Base-by-base conservation (phyloP, 1,284 basidiomycete species). In the Pseudozyma tsukubaensis region DNA sequence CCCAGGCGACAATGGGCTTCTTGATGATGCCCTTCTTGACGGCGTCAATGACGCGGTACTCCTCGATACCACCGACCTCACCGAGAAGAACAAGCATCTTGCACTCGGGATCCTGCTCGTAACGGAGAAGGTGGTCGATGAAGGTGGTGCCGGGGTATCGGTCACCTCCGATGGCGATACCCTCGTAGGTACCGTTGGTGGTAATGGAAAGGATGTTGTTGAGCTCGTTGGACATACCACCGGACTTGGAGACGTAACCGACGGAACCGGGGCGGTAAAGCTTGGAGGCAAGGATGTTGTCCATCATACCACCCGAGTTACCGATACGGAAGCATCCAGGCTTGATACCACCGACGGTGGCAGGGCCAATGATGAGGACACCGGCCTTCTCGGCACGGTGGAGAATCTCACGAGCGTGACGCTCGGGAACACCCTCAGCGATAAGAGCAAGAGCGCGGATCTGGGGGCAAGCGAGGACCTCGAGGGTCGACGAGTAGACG, bases 231-330 rank as follows among this genome's bases (percentile, higher is more conserved):
- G 96, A 99, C 97, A 99, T 99, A 86, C 97, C 96, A 79, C 96
- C 96, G 13, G 96, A 98, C 88, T 99, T 99, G 87, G 94, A 97
- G 85, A 99, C 96, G 87, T 98, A 98, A 84, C 94, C 96, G 81
- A 99, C 93, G 21, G 94, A 95, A 69, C 96, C 97, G 49, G 95
- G 88, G 83, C 95, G 94, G 90, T 98, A 99, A 75, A 99, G 92
- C 89, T 98, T 99, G 76, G 94, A 97, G 14, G 95, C 88, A 82
- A 98, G 94, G 87, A 98, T 96, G 89, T 98, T 99, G 89, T 99
- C 97, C 94, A 98, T 98, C 96, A 98, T 98, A 89, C 93, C 95
- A 89, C 96, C 96, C 74, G 94, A 96, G 90, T 98, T 99, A 82
- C 96, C 96, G 84, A 98, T 98, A 86, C 95, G 91, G 92, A 98